Percentiles rank a stretch among this genome's conserved stretches.
Conservation (phyloP, 1,139 yeast genomes). For the Blastobotrys proliferans region DNA sequence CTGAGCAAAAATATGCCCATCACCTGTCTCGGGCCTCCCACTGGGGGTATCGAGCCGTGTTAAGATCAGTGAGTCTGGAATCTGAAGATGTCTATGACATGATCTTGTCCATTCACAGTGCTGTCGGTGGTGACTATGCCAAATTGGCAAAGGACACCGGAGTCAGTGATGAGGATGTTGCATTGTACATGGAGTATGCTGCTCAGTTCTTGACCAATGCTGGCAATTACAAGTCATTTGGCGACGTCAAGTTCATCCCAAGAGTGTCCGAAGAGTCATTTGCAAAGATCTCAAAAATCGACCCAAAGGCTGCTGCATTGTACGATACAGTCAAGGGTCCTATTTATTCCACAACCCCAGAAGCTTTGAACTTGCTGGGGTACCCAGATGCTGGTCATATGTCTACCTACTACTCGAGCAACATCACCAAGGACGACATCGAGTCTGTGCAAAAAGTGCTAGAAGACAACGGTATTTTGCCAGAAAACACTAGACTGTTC, state of each 20-base stretch:
- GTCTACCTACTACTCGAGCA: constrained; percentile 63
- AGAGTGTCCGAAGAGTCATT: constrained; percentile 48
- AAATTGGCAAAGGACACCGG: constrained; percentile 27
- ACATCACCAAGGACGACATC: constrained; percentile 56
- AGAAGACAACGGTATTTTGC: constrained; percentile 61
- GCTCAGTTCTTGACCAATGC: constrained; percentile 75
- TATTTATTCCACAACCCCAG: constrained; percentile 49
- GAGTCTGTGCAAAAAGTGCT: constrained; percentile 61
- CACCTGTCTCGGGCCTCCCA: constrained; percentile 78
- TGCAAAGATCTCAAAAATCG: constrained; percentile 43
- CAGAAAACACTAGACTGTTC: constrained; percentile 74
- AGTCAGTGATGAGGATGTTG: constrained; percentile 38
- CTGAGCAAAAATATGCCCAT: constrained; percentile 71
- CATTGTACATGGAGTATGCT: constrained; percentile 65
- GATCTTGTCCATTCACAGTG: constrained; percentile 53
- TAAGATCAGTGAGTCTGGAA: constrained; percentile 82
- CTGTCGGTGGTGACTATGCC: constrained; percentile 52
- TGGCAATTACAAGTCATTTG: constrained; percentile 87
- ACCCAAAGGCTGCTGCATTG: constrained; percentile 35
- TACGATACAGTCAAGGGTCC: constrained; percentile 46
- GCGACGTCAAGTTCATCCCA: constrained; percentile 83
- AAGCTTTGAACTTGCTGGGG: constrained; percentile 55
- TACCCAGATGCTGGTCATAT: constrained; percentile 75
- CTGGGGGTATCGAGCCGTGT: constrained; percentile 72
- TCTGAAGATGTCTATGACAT: constrained; percentile 71